Evolutionary conservation across 495 filamentous ascomycete species (phyloP), one percentile per base, ranked within the genome.

Genomic region (Xylaria bambusicola): DNA sequence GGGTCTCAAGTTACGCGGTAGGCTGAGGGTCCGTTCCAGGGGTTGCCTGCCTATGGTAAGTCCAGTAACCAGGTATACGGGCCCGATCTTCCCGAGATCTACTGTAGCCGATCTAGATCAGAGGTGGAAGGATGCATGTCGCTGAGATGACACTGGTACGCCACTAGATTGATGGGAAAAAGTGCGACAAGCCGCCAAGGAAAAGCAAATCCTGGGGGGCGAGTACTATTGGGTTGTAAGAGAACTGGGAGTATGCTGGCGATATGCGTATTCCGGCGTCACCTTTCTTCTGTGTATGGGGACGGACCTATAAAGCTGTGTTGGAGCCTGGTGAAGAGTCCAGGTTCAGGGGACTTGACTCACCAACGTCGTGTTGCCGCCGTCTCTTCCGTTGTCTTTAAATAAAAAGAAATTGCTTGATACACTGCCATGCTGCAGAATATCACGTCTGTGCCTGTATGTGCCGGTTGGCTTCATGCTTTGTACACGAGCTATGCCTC

Each of bases 1-100:
- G 38, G n/a, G 41, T 60, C 57, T 60, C 49, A 41, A 29, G 57
- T 60, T 60, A 52, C 57, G 48, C 57, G 38, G 36, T 21, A 47
- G 49, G 57, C 40, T 53, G 49, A 52, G 41, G 27, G n/a, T n/a
- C n/a, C 18, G 21, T 20, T 42, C 45, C 54, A 20, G 23, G 54
- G 27, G 31, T 26, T 24, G 21, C 18, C 17, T 13, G 18, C 24
- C 46, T 4, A 26, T 18, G 26, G 15, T 31, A 51, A 51, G 47
- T 26, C 47, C 46, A 29, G 35, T 26, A 51, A 51, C 56, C 56
- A 58, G 46, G 56, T 51, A 42, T 35, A 58, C 29, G 56, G 56
- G 56, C 44, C n/a, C 56, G 21, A 51, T 51, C 56, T 20, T 51
- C 56, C 56, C 56, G 56, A 58, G 44, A 57, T 52, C 36, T 41